These are phyloP conservation scores for Phytophthora aleatoria DNA, from an alignment of 352 stramenopile species.

Conservation along the genomic window DNA sequence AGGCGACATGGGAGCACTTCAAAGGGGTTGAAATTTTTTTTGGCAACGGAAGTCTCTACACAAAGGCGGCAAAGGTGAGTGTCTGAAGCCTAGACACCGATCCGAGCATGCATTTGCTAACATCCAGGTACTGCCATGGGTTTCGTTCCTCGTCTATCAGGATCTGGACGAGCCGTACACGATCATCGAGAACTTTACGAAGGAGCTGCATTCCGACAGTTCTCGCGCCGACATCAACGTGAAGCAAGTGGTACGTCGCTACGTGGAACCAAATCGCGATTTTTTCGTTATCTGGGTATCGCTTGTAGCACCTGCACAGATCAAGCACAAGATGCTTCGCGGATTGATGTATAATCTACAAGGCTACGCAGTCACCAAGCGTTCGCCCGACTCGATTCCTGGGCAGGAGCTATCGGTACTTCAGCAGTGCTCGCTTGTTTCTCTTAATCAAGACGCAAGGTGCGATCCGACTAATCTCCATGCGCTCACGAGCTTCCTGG, in stretches of 20 bases:
- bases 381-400: conserved; percentile 14
- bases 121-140: neutral
- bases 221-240: conserved; percentile 52
- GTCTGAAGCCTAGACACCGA: no score
- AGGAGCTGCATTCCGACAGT: conserved; percentile 52
- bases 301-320: conserved; percentile 33
- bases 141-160: neutral
- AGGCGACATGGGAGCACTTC: conserved; percentile 51
- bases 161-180: conserved; percentile 41
- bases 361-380: conserved; percentile 53
- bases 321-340: conserved; percentile 48
- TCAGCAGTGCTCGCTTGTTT: conserved; percentile 20
- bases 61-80: conserved; percentile 37
- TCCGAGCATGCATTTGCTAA: no score
- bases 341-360: conserved; percentile 48
- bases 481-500: conserved; percentile 6
- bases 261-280: conserved; percentile 50
- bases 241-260: conserved; percentile 55
- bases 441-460: conserved; percentile 15
- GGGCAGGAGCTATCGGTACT: conserved; percentile 13
- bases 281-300: conserved; percentile 60
- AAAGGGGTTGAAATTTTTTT: conserved; percentile 39
- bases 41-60: conserved; percentile 39
- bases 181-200: conserved; percentile 56
- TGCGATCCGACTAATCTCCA: conserved; percentile 12